These are phyloP conservation scores for Cornus controversa DNA, from an alignment of 148 eudicot genomes.

Conservation along the genomic window DNA sequence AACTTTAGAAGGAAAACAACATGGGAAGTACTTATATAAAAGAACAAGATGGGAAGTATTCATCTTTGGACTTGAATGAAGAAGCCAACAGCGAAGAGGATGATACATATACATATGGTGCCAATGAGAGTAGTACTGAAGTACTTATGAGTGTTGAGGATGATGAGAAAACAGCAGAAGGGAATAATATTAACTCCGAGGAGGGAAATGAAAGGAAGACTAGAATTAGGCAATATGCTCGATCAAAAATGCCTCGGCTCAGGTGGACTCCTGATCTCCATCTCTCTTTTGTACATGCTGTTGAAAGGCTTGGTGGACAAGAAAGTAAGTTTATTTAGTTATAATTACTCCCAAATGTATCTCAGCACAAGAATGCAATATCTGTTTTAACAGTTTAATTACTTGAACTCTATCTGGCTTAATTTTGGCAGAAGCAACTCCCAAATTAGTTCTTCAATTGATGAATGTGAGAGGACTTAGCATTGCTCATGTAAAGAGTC, in stretches of 20 bases:
- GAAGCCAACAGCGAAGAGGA: constrained; percentile 25
- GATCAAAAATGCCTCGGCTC: constrained; percentile 23
- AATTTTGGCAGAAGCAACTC: constrained; percentile 54
- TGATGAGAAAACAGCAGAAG: constrained; percentile 12
- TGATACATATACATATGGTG: background rate
- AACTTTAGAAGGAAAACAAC: background rate
- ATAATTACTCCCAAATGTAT: background rate
- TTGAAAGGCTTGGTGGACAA: constrained; percentile 33
- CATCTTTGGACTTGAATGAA: constrained; percentile 43
- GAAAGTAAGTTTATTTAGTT: constrained; percentile 22
- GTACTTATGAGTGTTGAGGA: constrained; percentile 1
- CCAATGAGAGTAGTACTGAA: background rate
- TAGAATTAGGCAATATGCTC: constrained; percentile 34
- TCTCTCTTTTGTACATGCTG: constrained; percentile 26
- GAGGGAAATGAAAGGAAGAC: constrained; percentile 24
- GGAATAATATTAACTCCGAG: constrained; percentile 10
- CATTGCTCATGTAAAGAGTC: constrained; percentile 63
- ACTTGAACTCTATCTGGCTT: background rate
- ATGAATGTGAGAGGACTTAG: constrained; percentile 58
- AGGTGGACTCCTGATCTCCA: constrained; percentile 32
- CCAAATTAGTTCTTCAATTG: constrained; percentile 51
- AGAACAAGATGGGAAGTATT: constrained; percentile 5
- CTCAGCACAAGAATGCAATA: too few relatives aligned
- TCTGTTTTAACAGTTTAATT: too few relatives aligned
- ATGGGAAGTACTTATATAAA: background rate